These are phyloP conservation scores for Paramecium primaurelia DNA, from an alignment of 73 alveolate genomes.

Conservation along the genomic window DNA sequence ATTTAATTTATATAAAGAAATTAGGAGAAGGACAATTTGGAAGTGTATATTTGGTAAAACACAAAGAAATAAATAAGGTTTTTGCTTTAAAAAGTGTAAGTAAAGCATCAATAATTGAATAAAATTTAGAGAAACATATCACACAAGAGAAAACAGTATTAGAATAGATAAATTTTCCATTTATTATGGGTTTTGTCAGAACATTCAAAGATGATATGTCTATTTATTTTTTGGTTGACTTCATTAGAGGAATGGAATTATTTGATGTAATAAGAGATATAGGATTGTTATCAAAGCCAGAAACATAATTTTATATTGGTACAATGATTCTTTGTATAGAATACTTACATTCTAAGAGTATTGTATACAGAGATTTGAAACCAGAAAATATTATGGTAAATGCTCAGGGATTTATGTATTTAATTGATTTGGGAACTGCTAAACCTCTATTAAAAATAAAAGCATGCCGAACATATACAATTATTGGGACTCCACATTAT, in stretches of 20 bases:
- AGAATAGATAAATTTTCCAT: constrained; percentile 69
- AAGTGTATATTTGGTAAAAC: constrained; percentile 69
- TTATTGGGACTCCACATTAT: constrained; percentile 78
- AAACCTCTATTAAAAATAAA: constrained; percentile 47
- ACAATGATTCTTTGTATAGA: constrained; percentile 70
- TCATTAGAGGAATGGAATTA: constrained; percentile 76
- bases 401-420: constrained; percentile 71
- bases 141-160: constrained; percentile 68
- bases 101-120: constrained; percentile 62
- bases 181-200: constrained; percentile 72
- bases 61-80: constrained; percentile 47
- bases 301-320: constrained; percentile 74
- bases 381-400: constrained; percentile 83
- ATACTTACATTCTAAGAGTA: constrained; percentile 75
- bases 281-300: constrained; percentile 65
- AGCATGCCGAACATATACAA: constrained; percentile 62
- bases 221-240: constrained; percentile 75
- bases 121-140: constrained; percentile 65
- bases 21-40: constrained; percentile 72
- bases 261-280: constrained; percentile 84
- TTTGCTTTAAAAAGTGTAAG: constrained; percentile 76
- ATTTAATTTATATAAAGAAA: constrained; percentile 46
- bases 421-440: constrained; percentile 84
- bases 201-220: constrained; percentile 75
- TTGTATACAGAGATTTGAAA: constrained; percentile 75